phyloP scores from a whole-genome alignment of 2,329 filamentous ascomycete genomes.

The Drechmeria coniospora region DNA sequence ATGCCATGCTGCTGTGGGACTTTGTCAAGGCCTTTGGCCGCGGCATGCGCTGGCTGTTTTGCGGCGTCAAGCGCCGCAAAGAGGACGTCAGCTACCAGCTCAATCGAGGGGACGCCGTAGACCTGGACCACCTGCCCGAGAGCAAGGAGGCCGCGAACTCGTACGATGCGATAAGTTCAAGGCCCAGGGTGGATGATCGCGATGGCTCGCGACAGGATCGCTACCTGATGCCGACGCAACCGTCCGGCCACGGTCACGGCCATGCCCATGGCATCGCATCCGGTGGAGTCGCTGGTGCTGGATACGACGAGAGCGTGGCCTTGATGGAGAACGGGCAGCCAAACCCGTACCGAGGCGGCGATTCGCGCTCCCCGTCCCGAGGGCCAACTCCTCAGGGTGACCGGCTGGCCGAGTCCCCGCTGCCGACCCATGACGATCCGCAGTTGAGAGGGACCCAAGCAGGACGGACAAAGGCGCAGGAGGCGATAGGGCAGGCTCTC shows the following conservation, averaged over 20 bases:
- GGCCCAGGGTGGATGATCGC: no score
- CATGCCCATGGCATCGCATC: slow-evolving; percentile 23
- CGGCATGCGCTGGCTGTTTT: slow-evolving; percentile 66
- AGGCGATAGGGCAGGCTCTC: slow-evolving; percentile 4
- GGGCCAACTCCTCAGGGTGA: slow-evolving; percentile 1
- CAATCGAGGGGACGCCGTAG: slow-evolving; percentile 15
- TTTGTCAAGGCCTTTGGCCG: slow-evolving; percentile 66
- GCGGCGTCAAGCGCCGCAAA: slow-evolving; percentile 49
- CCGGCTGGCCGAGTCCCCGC: slow-evolving; percentile 2
- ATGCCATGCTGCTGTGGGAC: slow-evolving; percentile 72
- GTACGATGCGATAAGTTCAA: slow-evolving; percentile 10
- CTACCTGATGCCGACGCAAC: slow-evolving; percentile 15
- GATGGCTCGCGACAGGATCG: no score
- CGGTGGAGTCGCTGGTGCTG: slow-evolving; percentile 6
- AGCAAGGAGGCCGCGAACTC: slow-evolving; percentile 6
- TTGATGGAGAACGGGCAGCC: slow-evolving; percentile 24
- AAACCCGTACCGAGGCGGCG: slow-evolving; percentile 6
- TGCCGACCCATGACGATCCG: slow-evolving; percentile 1
- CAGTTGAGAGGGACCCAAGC: not conserved
- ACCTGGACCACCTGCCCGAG: slow-evolving; percentile 23
- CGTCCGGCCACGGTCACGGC: slow-evolving; percentile 21
- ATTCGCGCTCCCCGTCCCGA: slow-evolving; percentile 2
- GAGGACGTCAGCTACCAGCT: slow-evolving; percentile 33
- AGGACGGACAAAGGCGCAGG: slow-evolving; percentile 3
- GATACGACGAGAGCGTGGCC: slow-evolving; percentile 23